Evolutionary conservation across 2,329 filamentous ascomycete genomes (phyloP).

Genomic region (Cercospora brassicicola): DNA sequence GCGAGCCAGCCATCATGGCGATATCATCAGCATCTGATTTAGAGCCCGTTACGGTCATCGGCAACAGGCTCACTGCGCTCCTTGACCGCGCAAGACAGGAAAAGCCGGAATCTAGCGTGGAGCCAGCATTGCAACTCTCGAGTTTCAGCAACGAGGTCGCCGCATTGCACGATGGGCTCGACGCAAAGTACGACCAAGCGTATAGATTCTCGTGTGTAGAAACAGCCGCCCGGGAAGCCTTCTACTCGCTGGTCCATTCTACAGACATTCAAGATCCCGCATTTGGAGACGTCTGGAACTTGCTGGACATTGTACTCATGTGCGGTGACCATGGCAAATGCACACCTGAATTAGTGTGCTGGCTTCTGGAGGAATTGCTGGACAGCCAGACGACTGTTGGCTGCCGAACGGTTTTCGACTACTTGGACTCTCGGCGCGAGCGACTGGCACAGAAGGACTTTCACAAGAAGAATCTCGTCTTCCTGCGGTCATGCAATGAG

Average conservation of each 20-base stretch:
- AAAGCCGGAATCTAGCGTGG: conserved; percentile 45
- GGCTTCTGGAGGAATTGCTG: conserved; percentile 89
- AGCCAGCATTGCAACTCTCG: conserved; percentile 47
- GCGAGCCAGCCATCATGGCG: conserved; percentile 30
- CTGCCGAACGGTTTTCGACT: conserved; percentile 90
- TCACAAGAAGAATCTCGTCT: conserved; percentile 80
- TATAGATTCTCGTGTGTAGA: conserved; percentile 67
- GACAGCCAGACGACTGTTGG: conserved; percentile 94
- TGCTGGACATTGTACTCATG: conserved; percentile 86
- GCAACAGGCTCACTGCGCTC: conserved; percentile 41
- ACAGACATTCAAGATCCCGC: conserved; percentile 73
- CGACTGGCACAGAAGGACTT: conserved; percentile 78
- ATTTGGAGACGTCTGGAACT: conserved; percentile 86
- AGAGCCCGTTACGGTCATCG: conserved; percentile 31
- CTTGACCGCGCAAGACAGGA: conserved; percentile 44
- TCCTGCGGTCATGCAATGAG: conserved; percentile 93
- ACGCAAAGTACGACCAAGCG: conserved; percentile 30
- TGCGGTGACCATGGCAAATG: conserved; percentile 65
- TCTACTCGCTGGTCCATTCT: conserved; percentile 58
- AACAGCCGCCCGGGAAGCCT: conserved; percentile 76
- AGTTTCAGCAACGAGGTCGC: conserved; percentile 39
- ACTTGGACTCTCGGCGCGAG: conserved; percentile 88
- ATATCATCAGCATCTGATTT: conserved; percentile 32
- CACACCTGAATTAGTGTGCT: conserved; percentile 80
- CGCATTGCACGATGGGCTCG: conserved; percentile 33